Evolutionary conservation across 352 stramenopile species (phyloP).

Genomic region (Phytophthora meadii): DNA sequence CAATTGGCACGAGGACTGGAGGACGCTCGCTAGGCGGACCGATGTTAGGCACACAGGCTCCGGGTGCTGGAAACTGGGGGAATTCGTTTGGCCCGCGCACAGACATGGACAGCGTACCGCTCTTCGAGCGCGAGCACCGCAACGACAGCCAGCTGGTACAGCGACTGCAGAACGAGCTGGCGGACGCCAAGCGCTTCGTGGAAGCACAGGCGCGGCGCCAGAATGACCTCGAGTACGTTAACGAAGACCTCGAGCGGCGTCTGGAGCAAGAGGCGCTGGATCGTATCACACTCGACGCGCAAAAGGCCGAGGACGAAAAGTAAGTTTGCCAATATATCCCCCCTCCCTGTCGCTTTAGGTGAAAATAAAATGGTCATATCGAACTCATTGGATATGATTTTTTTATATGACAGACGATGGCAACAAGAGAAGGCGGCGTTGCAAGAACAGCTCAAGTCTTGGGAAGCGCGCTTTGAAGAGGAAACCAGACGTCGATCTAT

Average conservation of each 20-base stretch:
- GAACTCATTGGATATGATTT: slow-evolving; percentile 8
- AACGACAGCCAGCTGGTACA: slow-evolving; percentile 87
- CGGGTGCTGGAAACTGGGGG: slow-evolving; percentile 52
- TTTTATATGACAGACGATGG: slow-evolving; percentile 58
- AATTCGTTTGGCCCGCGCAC: slow-evolving; percentile 53
- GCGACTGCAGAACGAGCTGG: slow-evolving; percentile 84
- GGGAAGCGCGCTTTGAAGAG: slow-evolving; percentile 83
- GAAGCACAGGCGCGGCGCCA: slow-evolving; percentile 82
- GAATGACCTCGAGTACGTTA: slow-evolving; percentile 89
- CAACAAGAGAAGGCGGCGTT: slow-evolving; percentile 64
- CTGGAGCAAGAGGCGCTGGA: slow-evolving; percentile 86
- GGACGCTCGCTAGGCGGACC: slow-evolving; percentile 4
- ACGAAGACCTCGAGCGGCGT: slow-evolving; percentile 85
- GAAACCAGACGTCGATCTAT: slow-evolving; percentile 72
- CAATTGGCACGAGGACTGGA: slow-evolving; percentile 12
- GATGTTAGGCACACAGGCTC: slow-evolving; percentile 50
- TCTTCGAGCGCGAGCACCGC: slow-evolving; percentile 89
- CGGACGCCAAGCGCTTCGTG: slow-evolving; percentile 85
- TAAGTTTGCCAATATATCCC: slow-evolving; percentile 30
- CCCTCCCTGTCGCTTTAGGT: slow-evolving; percentile 11
- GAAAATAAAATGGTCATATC: background rate
- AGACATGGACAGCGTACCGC: slow-evolving; percentile 85
- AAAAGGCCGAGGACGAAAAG: slow-evolving; percentile 87
- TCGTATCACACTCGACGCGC: slow-evolving; percentile 81
- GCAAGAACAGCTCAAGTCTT: slow-evolving; percentile 67